Evolutionary conservation across 768 basidiomycete species (phyloP).

Genomic region (Kwoniella sp.): DNA sequence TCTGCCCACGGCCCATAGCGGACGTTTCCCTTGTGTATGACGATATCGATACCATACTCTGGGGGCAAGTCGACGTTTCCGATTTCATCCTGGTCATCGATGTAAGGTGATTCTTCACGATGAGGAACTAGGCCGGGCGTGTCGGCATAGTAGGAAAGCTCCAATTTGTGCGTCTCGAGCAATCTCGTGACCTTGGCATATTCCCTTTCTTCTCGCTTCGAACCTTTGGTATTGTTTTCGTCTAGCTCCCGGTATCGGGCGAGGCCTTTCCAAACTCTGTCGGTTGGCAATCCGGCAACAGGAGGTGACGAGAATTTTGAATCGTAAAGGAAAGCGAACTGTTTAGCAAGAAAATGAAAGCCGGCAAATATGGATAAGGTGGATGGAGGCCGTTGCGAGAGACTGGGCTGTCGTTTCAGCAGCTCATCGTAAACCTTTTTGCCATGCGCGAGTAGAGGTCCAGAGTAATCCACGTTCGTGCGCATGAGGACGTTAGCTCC

Average conservation of each 20-base stretch:
- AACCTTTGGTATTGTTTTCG: constrained; percentile 4
- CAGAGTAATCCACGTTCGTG: constrained; percentile 74
- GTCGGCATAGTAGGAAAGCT: constrained; percentile 84
- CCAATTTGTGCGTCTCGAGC: constrained; percentile 72
- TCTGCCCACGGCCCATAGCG: constrained; percentile 97
- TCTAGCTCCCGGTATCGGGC: constrained; percentile 54
- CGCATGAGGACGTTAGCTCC: constrained; percentile 67
- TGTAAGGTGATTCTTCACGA: constrained; percentile 16
- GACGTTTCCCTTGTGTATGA: constrained; percentile 72
- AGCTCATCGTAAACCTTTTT: constrained; percentile 65
- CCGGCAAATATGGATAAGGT: constrained; percentile 38
- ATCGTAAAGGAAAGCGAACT: constrained; percentile 38
- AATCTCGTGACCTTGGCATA: constrained; percentile 87
- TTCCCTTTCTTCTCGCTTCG: constrained; percentile 59
- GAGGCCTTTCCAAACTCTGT: constrained; percentile 57
- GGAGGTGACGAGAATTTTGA: constrained; percentile 47
- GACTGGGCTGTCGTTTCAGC: constrained; percentile 55
- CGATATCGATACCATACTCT: constrained; percentile 89
- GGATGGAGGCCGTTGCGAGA: constrained; percentile 43
- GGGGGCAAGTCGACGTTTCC: constrained; percentile 86
- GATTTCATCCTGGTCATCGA: constrained; percentile 61
- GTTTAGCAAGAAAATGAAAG: constrained; percentile 42
- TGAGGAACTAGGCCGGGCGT: constrained; percentile 59
- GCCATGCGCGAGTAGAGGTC: constrained; percentile 69
- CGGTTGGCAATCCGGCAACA: constrained; percentile 39